Evolutionary conservation across 495 filamentous ascomycete genomes (phyloP), one percentile per base, ranked within the genome.

Genomic region (Talaromyces nanjingensis): DNA sequence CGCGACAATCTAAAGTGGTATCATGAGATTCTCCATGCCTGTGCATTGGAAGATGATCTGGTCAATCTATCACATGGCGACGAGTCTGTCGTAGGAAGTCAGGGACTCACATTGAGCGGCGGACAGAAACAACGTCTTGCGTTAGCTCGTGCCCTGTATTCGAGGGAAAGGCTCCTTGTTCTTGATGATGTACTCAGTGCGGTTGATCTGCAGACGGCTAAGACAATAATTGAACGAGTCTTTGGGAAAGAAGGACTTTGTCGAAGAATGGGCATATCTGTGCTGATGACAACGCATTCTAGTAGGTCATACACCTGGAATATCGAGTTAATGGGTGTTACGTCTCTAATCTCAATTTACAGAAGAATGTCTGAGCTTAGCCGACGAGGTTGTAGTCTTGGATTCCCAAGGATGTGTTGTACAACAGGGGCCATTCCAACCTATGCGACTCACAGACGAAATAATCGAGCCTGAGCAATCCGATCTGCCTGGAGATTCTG

Each of bases 131-230:
- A 85, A 64, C 71, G 84, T 11, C 60, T 86, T 24, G 73, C 85
- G 16, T 83, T 89, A 52, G 85, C 86, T 1, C 77, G 86, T 33
- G 82, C 81, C n/a, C 82, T 88, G 39, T 79, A 91, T 61, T 86
- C 86, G 66, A 76, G 85, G 60, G 86, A 89, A 0, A 82, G 83
- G 57, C 86, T 92, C 64, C 71, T 92, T 4, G 83, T 92, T 34
- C 74, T 92, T 1, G 89, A 91, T 67, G 88, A 91, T 65, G 87
- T 89, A 52, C 88, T 89, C 69, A 85, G 82, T 64, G 85, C 84
- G 33, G 83, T 88, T 11, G 85, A 87, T 67, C 83, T n/a, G 2
- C 31, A 53, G 8, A 68, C 62, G 1, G 45, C 47, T 1, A 14
- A 24, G 0, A 29, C 16, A 6, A 60, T 70, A 9, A 4, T 49